Conservation (phyloP, 2,329 filamentous ascomycete genomes). For the Zarea fungicola region DNA sequence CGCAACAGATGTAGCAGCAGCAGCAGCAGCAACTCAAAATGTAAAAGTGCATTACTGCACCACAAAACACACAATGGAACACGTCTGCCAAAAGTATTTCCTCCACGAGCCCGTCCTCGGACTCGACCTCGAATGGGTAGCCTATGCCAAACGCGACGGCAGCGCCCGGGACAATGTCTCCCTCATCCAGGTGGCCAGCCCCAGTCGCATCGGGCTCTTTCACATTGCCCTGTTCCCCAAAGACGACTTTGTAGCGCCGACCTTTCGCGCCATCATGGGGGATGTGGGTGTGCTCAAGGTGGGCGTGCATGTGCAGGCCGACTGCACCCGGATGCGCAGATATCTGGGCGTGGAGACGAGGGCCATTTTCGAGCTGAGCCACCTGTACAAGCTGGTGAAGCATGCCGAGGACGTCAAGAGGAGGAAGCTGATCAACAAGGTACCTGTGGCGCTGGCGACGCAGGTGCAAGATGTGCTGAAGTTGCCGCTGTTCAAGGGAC, state of each 20-base stretch:
- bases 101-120: conserved; percentile 66
- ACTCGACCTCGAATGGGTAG: conserved; percentile 84
- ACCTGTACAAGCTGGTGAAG: conserved; percentile 73
- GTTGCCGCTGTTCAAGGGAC: conserved; percentile 70
- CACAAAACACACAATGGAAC: conserved; percentile 61
- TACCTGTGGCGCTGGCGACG: conserved; percentile 57
- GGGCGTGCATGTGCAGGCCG: conserved; percentile 71
- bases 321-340: conserved; percentile 63
- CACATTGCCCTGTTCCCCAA: conserved; percentile 64
- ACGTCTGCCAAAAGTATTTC: conserved; percentile 60
- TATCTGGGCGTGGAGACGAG: conserved; percentile 58
- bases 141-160: conserved; percentile 39
- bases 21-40: too few relatives aligned
- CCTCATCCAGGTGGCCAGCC: conserved; percentile 75
- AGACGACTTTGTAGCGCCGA: conserved; percentile 61
- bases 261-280: conserved; percentile 67
- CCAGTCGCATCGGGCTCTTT: conserved; percentile 72
- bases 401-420: conserved; percentile 46
- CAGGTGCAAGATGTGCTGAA: conserved; percentile 68
- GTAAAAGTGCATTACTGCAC: conserved; percentile 76
- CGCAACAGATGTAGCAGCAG: too few relatives aligned
- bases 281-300: conserved; percentile 64
- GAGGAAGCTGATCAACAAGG: conserved; percentile 58
- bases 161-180: conserved; percentile 66
- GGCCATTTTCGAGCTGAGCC: conserved; percentile 75